Percentiles rank a stretch among this genome's conserved stretches.
Evolutionary conservation across 352 stramenopile genomes (phyloP).

Genomic region (Pythium vanterpoolii): DNA sequence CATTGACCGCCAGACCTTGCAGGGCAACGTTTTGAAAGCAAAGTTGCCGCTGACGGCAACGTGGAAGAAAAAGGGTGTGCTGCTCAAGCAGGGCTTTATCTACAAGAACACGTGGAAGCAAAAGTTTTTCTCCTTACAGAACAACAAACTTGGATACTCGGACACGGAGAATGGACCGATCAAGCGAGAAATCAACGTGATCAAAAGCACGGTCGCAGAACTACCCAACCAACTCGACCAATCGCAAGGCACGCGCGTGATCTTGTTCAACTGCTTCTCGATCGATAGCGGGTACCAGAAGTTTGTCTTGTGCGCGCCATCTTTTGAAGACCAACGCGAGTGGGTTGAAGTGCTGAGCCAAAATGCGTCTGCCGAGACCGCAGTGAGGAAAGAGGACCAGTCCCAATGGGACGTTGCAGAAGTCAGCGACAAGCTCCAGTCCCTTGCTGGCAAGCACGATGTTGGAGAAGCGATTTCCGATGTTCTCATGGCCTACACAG

Average conservation of each 20-base stretch:
- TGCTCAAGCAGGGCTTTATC: constrained; percentile 88
- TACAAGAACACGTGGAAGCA: constrained; percentile 90
- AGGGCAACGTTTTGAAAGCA: constrained; percentile 52
- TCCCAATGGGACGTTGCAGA: constrained; percentile 73
- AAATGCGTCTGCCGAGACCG: constrained; percentile 80
- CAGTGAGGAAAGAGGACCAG: constrained; percentile 71
- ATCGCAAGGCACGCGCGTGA: constrained; percentile 77
- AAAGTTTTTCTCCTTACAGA: constrained; percentile 84
- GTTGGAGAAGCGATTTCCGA: constrained; percentile 64
- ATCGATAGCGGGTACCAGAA: constrained; percentile 82
- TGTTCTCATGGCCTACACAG: constrained; percentile 71
- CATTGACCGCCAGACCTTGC: constrained; percentile 67
- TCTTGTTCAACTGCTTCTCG: constrained; percentile 86
- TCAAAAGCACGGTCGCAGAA: constrained; percentile 73
- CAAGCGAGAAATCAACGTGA: constrained; percentile 88
- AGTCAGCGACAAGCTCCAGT: constrained; percentile 75
- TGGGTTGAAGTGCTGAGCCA: constrained; percentile 87
- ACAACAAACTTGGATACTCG: constrained; percentile 84
- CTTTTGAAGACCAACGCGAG: constrained; percentile 87
- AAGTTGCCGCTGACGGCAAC: constrained; percentile 71
- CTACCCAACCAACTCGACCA: constrained; percentile 88
- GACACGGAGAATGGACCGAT: constrained; percentile 78
- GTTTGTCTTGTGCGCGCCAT: constrained; percentile 77
- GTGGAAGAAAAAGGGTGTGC: constrained; percentile 88
- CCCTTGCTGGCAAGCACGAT: constrained; percentile 74